Percentiles rank a stretch among this genome's conserved stretches.
These are phyloP conservation scores for Penicillium salamii DNA, from an alignment of 495 filamentous ascomycete species.

Conservation along the genomic window DNA sequence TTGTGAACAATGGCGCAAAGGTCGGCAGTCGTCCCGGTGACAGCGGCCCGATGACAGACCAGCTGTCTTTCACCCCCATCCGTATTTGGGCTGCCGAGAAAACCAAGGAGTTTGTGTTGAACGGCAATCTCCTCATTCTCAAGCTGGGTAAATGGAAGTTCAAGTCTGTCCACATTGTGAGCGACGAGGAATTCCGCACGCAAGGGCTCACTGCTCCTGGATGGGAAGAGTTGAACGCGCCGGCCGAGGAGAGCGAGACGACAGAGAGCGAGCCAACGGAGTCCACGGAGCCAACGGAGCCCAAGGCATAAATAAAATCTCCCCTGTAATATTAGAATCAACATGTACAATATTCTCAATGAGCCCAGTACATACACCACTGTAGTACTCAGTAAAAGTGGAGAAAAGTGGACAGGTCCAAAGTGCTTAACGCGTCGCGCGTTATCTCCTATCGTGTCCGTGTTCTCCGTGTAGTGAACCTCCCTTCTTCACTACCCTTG, in stretches of 20 bases:
- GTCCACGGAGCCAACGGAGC: conserved; percentile 6
- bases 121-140: conserved; percentile 62
- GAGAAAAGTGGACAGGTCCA: conserved; percentile 3
- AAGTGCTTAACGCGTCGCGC: conserved; percentile 40
- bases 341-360: conserved; percentile 11
- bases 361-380: too few relatives aligned
- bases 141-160: conserved; percentile 80
- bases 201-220: conserved; percentile 43
- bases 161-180: conserved; percentile 66
- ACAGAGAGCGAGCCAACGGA: conserved; percentile 5
- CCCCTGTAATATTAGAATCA: conserved; percentile 20
- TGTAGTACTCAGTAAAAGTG: neutral
- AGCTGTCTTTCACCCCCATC: conserved; percentile 61
- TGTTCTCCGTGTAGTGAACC: too few relatives aligned
- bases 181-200: conserved; percentile 62
- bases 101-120: conserved; percentile 60
- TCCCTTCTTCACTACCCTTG: neutral
- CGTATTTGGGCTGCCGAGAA: conserved; percentile 56
- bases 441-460: conserved; percentile 10
- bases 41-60: conserved; percentile 50
- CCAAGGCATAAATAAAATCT: conserved; percentile 10
- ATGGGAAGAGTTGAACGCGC: conserved; percentile 30
- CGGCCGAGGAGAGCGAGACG: conserved; percentile 5
- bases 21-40: conserved; percentile 60
- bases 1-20: conserved; percentile 57